Evolutionary conservation across 768 basidiomycete species (phyloP).

Genomic region (Agrocybe chaxingu): DNA sequence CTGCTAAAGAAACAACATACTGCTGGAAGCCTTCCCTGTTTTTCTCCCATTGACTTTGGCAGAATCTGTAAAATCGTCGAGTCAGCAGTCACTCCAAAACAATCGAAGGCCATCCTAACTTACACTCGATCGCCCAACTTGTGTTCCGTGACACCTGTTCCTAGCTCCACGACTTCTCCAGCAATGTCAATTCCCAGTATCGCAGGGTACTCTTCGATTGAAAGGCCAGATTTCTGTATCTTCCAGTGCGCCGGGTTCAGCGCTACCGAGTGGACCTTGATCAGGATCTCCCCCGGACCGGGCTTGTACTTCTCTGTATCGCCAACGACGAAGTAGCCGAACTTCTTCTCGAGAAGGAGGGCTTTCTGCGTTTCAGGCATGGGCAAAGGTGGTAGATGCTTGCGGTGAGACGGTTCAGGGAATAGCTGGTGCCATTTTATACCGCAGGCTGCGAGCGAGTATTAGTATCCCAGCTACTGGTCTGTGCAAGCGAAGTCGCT

Average conservation of each 20-base stretch:
- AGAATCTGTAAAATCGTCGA: too few relatives aligned
- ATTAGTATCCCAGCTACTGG: too few relatives aligned
- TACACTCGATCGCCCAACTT: slow-evolving; percentile 54
- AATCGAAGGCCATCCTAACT: slow-evolving; percentile 26
- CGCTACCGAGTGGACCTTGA: slow-evolving; percentile 35
- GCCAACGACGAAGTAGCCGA: slow-evolving; percentile 16
- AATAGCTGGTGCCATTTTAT: too few relatives aligned
- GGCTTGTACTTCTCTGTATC: slow-evolving; percentile 22
- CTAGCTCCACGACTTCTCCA: slow-evolving; percentile 49
- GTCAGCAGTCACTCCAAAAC: slow-evolving; percentile 27
- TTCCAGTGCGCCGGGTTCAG: slow-evolving; percentile 48
- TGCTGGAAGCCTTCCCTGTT: too few relatives aligned
- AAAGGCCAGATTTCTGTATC: slow-evolving; percentile 21
- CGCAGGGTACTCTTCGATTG: slow-evolving; percentile 35
- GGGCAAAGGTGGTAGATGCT: too few relatives aligned
- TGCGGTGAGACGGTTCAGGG: too few relatives aligned
- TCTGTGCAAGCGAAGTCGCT: too few relatives aligned
- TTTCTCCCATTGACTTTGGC: not conserved
- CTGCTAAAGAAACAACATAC: not conserved
- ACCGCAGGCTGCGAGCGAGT: too few relatives aligned
- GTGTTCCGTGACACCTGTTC: slow-evolving; percentile 47
- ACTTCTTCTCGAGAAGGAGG: slow-evolving; percentile 19
- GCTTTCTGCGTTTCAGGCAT: slow-evolving; percentile 21
- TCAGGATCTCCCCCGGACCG: slow-evolving; percentile 36
- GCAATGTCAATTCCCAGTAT: slow-evolving; percentile 48